These are phyloP conservation scores for Melampsora medusae DNA, from an alignment of 1,284 basidiomycete species.

Conservation along the genomic window DNA sequence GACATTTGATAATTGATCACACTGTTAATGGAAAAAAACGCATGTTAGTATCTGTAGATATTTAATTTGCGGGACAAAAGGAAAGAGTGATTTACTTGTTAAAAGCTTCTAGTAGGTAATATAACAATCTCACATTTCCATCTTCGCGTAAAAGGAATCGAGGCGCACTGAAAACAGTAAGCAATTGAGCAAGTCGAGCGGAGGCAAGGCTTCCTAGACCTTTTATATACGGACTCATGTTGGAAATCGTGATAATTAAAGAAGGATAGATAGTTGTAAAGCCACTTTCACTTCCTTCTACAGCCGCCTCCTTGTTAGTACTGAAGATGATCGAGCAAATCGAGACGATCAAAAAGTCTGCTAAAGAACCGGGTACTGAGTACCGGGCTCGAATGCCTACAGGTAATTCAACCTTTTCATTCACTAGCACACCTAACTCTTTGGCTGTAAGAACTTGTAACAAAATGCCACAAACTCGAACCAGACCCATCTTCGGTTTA, in stretches of 20 bases:
- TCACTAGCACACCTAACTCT: constrained; percentile 19
- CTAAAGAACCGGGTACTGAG: constrained; percentile 31
- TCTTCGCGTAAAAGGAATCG: constrained; percentile 30
- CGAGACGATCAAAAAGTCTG: constrained; percentile 42
- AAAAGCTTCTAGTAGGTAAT: constrained; percentile 40
- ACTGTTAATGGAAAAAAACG: neutral
- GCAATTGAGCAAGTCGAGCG: constrained; percentile 16
- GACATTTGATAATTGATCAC: constrained; percentile 42
- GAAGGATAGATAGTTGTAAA: constrained; percentile 15
- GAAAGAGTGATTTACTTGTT: constrained; percentile 26
- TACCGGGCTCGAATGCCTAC: constrained; percentile 41
- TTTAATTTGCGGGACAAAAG: neutral
- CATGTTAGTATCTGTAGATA: neutral
- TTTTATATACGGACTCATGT: constrained; percentile 39
- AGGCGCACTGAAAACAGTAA: constrained; percentile 24
- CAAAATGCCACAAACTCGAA: constrained; percentile 30
- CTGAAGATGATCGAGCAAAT: constrained; percentile 43
- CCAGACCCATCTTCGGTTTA: constrained; percentile 29
- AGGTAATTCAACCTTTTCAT: constrained; percentile 34
- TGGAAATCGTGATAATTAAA: constrained; percentile 20
- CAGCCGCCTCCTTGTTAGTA: neutral
- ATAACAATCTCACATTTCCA: constrained; percentile 25
- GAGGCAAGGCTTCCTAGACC: constrained; percentile 21
- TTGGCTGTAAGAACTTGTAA: constrained; percentile 37
- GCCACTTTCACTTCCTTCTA: neutral